Percentiles rank a stretch among this genome's conserved stretches.
Evolutionary conservation across 2,329 filamentous ascomycete species (phyloP).

Genomic region (Colletotrichum neosansevieriae): DNA sequence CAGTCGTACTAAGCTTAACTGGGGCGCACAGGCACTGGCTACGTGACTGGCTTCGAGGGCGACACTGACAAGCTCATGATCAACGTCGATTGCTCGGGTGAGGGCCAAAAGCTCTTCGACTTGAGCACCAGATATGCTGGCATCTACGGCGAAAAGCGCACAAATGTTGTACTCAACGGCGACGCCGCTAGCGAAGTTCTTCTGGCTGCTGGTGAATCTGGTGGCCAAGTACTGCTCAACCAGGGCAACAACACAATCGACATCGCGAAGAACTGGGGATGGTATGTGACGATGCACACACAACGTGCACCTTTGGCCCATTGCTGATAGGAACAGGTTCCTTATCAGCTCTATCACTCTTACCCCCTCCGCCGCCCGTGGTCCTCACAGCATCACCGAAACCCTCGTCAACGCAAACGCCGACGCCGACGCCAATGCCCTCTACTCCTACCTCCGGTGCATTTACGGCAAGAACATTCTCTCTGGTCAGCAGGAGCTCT

Average conservation of each 20-base stretch:
- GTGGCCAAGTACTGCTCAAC: slow-evolving; percentile 58
- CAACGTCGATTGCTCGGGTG: slow-evolving; percentile 49
- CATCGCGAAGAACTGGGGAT: slow-evolving; percentile 62
- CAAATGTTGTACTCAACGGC: slow-evolving; percentile 57
- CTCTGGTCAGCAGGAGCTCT: slow-evolving; percentile 61
- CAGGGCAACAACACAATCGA: slow-evolving; percentile 58
- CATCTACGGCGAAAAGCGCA: slow-evolving; percentile 60
- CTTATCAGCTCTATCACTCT: slow-evolving; percentile 59
- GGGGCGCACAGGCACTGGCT: slow-evolving; percentile 54
- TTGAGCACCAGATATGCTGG: slow-evolving; percentile 58
- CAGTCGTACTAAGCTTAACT: not conserved
- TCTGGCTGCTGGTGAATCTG: slow-evolving; percentile 53
- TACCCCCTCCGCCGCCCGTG: slow-evolving; percentile 50
- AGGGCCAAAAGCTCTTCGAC: slow-evolving; percentile 54
- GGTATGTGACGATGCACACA: slow-evolving; percentile 45
- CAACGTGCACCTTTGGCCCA: not conserved
- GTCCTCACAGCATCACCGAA: slow-evolving; percentile 53
- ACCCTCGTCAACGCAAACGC: slow-evolving; percentile 54
- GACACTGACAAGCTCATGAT: slow-evolving; percentile 58
- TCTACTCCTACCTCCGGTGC: slow-evolving; percentile 56
- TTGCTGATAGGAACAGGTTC: slow-evolving; percentile 44
- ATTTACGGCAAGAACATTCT: slow-evolving; percentile 61
- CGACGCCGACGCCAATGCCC: slow-evolving; percentile 50
- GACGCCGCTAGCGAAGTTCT: slow-evolving; percentile 56
- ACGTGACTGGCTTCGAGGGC: slow-evolving; percentile 60